phyloP scores from a whole-genome alignment of 2,329 filamentous ascomycete genomes.

The Ophiostoma sp. region DNA sequence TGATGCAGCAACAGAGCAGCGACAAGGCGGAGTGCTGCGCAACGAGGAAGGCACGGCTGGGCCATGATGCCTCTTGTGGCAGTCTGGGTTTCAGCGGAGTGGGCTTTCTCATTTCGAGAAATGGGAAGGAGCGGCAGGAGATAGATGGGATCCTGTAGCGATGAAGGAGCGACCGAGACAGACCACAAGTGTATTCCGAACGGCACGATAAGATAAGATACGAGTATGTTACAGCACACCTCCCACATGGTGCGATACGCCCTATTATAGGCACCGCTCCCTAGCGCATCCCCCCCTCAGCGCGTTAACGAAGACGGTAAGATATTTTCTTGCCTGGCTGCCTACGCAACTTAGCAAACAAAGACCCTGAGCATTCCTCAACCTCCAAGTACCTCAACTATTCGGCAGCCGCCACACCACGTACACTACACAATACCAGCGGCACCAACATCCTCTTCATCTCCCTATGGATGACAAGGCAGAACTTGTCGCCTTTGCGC shows the following conservation, averaged over 20 bases:
- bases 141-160: background rate
- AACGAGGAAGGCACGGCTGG: constrained; percentile 13
- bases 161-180: too few species aligned
- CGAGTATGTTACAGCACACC: background rate
- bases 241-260: background rate
- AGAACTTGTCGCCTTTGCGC: constrained; percentile 49
- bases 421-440: background rate
- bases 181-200: background rate
- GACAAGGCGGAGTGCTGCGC: constrained; percentile 14
- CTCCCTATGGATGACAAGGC: constrained; percentile 33
- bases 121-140: background rate
- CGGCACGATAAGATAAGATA: background rate
- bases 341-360: constrained; percentile 3
- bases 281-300: constrained; percentile 5
- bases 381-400: background rate
- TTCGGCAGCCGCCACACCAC: background rate
- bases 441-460: background rate
- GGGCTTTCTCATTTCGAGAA: constrained; percentile 8
- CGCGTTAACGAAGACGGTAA: background rate
- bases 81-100: constrained; percentile 15
- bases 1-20: constrained; percentile 24
- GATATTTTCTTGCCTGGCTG: background rate
- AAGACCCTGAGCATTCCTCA: background rate
- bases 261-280: background rate
- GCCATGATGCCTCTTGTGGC: constrained; percentile 11